A percentile compares a stretch with the other conserved stretches of the same genome.
These are phyloP conservation scores for Phyllosticta capitalensis DNA, from an alignment of 2,329 filamentous ascomycete genomes.

Conservation along the genomic window DNA sequence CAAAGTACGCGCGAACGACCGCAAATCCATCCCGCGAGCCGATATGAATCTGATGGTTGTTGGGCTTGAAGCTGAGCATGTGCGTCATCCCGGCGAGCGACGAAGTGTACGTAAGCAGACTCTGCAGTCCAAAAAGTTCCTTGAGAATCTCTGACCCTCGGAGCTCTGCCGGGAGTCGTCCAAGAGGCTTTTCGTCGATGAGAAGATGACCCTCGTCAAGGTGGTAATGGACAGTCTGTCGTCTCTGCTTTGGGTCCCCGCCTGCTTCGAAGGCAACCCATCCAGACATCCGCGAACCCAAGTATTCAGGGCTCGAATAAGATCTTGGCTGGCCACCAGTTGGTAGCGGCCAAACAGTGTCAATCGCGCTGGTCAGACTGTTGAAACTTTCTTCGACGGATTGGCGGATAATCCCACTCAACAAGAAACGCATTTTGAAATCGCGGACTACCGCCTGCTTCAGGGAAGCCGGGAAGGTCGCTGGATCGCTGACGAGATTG, in stretches of 20 bases:
- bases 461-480: conserved; percentile 23
- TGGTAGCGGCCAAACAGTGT: conserved; percentile 34
- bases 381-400: conserved; percentile 25
- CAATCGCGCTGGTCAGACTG: conserved; percentile 29
- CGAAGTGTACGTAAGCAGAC: conserved; percentile 46
- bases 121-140: conserved; percentile 46
- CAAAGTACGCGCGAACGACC: conserved; percentile 35
- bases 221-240: conserved; percentile 36
- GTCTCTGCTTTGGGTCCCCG: conserved; percentile 8
- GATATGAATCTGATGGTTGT: conserved; percentile 44
- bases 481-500: conserved; percentile 32
- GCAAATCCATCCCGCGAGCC: conserved; percentile 35
- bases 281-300: neutral
- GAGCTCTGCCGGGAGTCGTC: conserved; percentile 46
- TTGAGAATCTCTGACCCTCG: conserved; percentile 34
- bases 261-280: neutral
- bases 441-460: conserved; percentile 39
- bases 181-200: conserved; percentile 39
- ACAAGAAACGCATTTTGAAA: conserved; percentile 32
- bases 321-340: conserved; percentile 12
- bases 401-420: conserved; percentile 26
- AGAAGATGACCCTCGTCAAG: conserved; percentile 40
- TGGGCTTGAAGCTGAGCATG: conserved; percentile 28
- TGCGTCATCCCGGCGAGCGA: conserved; percentile 45
- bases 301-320: conserved; percentile 19